A percentile compares a stretch with the other conserved stretches of the same genome.
Conservation (phyloP, 257 asterid species). For the Cordia subcordata region DNA sequence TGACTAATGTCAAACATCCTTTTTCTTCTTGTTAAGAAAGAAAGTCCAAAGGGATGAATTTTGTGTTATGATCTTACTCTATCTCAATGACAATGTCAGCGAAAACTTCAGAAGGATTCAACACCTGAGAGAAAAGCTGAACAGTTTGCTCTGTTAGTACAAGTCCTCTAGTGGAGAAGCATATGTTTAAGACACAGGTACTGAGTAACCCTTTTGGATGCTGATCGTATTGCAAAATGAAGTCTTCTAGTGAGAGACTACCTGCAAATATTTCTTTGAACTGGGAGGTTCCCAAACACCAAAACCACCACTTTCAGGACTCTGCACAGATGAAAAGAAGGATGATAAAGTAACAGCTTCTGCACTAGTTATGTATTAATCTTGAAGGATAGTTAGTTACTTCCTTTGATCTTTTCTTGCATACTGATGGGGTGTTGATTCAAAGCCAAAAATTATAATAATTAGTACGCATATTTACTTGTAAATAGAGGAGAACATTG, state of each 20-base stretch:
- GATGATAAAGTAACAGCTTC: too few relatives aligned
- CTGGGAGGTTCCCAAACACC: slow-evolving; percentile 34
- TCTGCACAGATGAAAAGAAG: slow-evolving; percentile 4
- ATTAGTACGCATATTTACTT: slow-evolving; percentile 19
- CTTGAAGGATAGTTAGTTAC: too few relatives aligned
- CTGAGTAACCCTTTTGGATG: too few relatives aligned
- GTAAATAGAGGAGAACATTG: slow-evolving; percentile 40
- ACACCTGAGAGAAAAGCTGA: slow-evolving; percentile 23
- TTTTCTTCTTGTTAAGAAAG: background rate
- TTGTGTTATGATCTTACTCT: slow-evolving; percentile 41
- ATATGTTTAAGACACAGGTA: background rate
- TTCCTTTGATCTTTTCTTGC: too few relatives aligned
- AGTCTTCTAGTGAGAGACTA: slow-evolving; percentile 1
- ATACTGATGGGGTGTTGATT: too few relatives aligned
- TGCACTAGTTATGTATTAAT: too few relatives aligned
- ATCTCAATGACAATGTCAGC: slow-evolving; percentile 71
- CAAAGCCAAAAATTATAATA: too few relatives aligned
- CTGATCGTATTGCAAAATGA: too few relatives aligned
- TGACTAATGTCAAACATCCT: background rate
- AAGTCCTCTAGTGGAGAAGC: background rate
- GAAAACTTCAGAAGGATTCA: slow-evolving; percentile 78
- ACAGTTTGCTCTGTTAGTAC: background rate
- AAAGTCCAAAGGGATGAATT: background rate
- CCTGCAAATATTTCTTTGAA: slow-evolving; percentile 60
- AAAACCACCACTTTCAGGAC: slow-evolving; percentile 34